Percentiles rank a stretch among this genome's conserved stretches.
Conservation (phyloP, 2,329 filamentous ascomycete genomes). For the Neonectria hederae region DNA sequence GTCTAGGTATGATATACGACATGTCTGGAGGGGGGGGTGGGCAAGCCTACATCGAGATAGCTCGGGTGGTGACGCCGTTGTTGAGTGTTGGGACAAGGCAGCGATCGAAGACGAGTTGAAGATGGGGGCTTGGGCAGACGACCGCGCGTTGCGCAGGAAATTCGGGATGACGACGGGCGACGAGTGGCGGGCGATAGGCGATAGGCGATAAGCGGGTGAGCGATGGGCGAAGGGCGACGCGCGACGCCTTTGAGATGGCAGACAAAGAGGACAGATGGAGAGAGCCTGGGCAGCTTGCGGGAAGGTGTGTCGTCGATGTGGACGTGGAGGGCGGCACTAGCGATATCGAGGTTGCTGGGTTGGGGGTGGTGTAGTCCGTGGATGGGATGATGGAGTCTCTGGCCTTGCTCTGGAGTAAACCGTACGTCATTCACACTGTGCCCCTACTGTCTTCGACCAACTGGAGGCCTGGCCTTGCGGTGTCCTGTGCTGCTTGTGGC, state of each 20-base stretch:
- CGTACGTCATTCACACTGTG: neutral
- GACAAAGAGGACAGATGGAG: conserved; percentile 32
- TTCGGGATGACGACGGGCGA: conserved; percentile 24
- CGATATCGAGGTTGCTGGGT: conserved; percentile 31
- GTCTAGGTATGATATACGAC: conserved; percentile 34
- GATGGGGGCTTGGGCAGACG: conserved; percentile 37
- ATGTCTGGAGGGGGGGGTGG: conserved; percentile 17
- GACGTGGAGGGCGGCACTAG: conserved; percentile 40
- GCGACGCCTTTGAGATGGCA: conserved; percentile 11
- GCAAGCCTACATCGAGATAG: conserved; percentile 16
- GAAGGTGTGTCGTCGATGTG: conserved; percentile 44
- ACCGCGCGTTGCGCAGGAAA: conserved; percentile 47
- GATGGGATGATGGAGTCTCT: conserved; percentile 20
- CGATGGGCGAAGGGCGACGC: conserved; percentile 23
- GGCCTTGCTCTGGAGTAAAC: conserved; percentile 21
- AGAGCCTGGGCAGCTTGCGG: conserved; percentile 36
- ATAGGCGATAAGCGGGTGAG: conserved; percentile 23
- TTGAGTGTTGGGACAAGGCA: conserved; percentile 28
- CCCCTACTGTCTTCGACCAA: neutral
- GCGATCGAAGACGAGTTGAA: conserved; percentile 23
- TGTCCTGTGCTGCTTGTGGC: conserved; percentile 14
- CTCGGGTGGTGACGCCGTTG: conserved; percentile 31
- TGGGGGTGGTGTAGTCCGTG: conserved; percentile 38
- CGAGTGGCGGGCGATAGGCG: conserved; percentile 19
- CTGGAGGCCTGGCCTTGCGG: conserved; percentile 12